These are phyloP conservation scores for Spatholobus suberectus DNA, from an alignment of 306 rosid species.

Conservation along the genomic window DNA sequence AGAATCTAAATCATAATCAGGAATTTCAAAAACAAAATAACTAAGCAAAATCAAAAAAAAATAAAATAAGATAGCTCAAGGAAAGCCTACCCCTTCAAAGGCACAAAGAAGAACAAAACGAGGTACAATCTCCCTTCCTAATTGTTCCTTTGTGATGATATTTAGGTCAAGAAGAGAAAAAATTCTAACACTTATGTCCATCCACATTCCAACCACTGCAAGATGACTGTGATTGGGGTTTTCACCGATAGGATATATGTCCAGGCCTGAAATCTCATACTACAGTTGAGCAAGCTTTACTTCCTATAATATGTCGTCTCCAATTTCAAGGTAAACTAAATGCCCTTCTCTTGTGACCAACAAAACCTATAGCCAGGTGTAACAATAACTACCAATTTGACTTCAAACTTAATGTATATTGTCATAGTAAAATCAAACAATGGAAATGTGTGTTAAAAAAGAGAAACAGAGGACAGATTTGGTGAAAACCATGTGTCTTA, in stretches of 20 bases:
- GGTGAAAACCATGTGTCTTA: too few species aligned
- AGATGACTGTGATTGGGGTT: slow-evolving; percentile 78
- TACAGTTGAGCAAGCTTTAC: slow-evolving; percentile 75
- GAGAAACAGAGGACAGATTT: too few species aligned
- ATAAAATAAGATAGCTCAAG: slow-evolving; percentile 23
- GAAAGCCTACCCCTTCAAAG: slow-evolving; percentile 90
- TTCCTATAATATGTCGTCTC: slow-evolving; percentile 73
- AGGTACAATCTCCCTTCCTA: slow-evolving; percentile 98
- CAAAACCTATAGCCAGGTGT: slow-evolving; percentile 73
- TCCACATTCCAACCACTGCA: slow-evolving; percentile 99
- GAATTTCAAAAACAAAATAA: slow-evolving; percentile 24
- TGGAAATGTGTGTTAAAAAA: background rate
- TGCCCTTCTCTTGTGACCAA: slow-evolving; percentile 96
- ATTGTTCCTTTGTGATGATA: slow-evolving; percentile 85
- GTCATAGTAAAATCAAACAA: background rate
- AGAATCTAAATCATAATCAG: background rate
- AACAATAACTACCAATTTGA: slow-evolving; percentile 23
- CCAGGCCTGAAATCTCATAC: slow-evolving; percentile 93
- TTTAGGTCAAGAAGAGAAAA: slow-evolving; percentile 91
- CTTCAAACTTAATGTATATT: too few species aligned
- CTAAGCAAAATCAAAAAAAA: background rate
- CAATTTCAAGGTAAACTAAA: slow-evolving; percentile 89
- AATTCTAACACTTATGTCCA: slow-evolving; percentile 88
- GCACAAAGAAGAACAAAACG: slow-evolving; percentile 98
- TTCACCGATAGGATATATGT: slow-evolving; percentile 94